Base-by-base conservation (phyloP, 2,329 filamentous ascomycete species). In the Sporothrix luriei region DNA sequence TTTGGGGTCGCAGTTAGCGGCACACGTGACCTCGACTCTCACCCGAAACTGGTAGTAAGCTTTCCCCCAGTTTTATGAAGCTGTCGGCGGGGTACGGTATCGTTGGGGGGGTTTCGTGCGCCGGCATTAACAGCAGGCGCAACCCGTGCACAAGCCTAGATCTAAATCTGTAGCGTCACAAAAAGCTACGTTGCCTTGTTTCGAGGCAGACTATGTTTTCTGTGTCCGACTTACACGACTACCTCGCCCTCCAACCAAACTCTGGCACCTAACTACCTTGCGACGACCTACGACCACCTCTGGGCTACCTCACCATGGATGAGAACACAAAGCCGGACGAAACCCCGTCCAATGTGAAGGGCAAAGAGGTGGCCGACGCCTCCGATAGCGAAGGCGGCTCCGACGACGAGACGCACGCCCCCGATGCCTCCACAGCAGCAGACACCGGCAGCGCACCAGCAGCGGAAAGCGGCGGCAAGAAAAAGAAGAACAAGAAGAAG, bases 401-500 rank as follows among this genome's bases (percentile, higher is more conserved):
- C 70, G 79, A 75, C 6, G 75, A n/a, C 74, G 76, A 57, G 73
- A 75, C 24, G 16, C 74, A 74, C 69, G 14, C 49, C 16, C 46
- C 21, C 26, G 26, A 16, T 9, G 24, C 38, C 5, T 26, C 21
- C 38, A 48, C 68, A 29, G 48, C 72, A 33, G 62, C 55, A 29
- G 43, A 67, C 6, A 40, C 49, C 1, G 51, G 21, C 7, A 21
- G 65, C n/a, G 14, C 61, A 19, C 38, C 62, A 21, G 24, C 62
- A 57, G 49, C 52, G 33, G 16, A 29, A 26, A 14, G 43, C 6
- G 46, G 61, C 46, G 86, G 87, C 75, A 89, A 89, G 79, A 90
- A 89, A 79, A 88, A 87, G 81, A 87, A 84, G 81, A 88, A 84
- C 73, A 88, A 89, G 82, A 87, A 85, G 78, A 85, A 86, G 80